A percentile compares a stretch with the other conserved stretches of the same genome.
Conservation (phyloP, 352 stramenopile species). For the Pythium sukuiense region DNA sequence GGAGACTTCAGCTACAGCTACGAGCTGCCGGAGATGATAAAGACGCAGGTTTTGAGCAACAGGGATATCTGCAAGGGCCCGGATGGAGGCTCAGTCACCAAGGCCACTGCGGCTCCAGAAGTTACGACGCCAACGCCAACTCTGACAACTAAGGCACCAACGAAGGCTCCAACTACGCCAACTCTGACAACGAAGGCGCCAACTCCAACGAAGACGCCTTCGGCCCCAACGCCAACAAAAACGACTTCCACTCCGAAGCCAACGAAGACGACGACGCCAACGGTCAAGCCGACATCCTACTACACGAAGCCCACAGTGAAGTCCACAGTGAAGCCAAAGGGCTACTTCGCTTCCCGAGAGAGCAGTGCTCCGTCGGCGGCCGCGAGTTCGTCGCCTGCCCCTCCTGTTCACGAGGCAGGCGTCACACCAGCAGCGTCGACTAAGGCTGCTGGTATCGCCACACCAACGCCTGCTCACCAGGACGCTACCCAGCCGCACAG, state of each 20-base stretch:
- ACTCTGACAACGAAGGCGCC: background rate
- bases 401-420: no score
- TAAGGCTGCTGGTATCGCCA: no score
- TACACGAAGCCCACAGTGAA: no score
- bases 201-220: conserved; percentile 3
- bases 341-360: no score
- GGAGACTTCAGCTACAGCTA: conserved; percentile 77
- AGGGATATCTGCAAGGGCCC: conserved; percentile 56
- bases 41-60: conserved; percentile 66
- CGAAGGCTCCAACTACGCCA: conserved; percentile 40
- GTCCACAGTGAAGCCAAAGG: no score
- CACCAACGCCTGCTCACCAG: no score
- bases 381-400: no score
- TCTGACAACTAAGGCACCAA: conserved; percentile 35
- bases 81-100: background rate
- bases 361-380: no score
- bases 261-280: background rate
- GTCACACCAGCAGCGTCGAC: no score
- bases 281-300: no score
- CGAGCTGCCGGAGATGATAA: conserved; percentile 55
- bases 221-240: conserved; percentile 25
- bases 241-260: background rate
- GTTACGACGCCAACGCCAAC: conserved; percentile 16
- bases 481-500: background rate
- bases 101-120: conserved; percentile 37